phyloP scores from a whole-genome alignment of 371 early-diverging fungal genomes.

The Saksenaea oblongispora region DNA sequence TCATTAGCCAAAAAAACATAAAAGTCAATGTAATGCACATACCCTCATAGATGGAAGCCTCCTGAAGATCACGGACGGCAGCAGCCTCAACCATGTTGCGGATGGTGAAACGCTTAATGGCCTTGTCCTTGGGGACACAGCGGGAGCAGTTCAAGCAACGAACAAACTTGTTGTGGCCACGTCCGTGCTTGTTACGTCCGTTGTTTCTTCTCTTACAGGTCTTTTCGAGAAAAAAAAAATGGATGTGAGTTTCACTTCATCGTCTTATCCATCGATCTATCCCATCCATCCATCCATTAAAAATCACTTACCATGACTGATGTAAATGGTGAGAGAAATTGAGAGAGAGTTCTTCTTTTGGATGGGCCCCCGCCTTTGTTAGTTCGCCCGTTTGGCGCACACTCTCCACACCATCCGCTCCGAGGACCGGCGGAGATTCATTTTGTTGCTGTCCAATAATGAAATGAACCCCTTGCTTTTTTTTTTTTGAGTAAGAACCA shows the following conservation, averaged over 20 bases:
- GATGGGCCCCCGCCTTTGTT: background rate
- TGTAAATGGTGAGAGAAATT: conserved; percentile 3
- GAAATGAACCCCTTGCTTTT: too few species aligned
- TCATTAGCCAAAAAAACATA: too few species aligned
- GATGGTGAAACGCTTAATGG: conserved; percentile 98
- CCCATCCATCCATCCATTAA: background rate
- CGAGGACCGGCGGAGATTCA: too few species aligned
- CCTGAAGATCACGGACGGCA: conserved; percentile 95
- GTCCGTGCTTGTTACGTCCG: conserved; percentile 98
- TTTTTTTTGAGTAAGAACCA: too few species aligned
- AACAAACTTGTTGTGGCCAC: conserved; percentile 96
- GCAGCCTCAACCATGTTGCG: conserved; percentile 99
- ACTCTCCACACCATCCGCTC: too few species aligned
- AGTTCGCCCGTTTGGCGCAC: too few species aligned
- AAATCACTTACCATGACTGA: background rate
- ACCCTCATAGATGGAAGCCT: conserved; percentile 95
- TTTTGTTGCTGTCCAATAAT: too few species aligned
- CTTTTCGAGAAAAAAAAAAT: conserved; percentile 36
- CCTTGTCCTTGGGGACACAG: conserved; percentile 99
- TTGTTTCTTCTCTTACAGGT: conserved; percentile 98
- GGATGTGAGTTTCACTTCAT: background rate
- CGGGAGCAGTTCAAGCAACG: conserved; percentile 99
- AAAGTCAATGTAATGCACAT: too few species aligned
- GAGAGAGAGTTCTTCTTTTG: background rate
- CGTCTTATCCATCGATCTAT: background rate